These are phyloP conservation scores for Xylariaceae sp. DNA, from an alignment of 2,329 filamentous ascomycete species.

Conservation along the genomic window DNA sequence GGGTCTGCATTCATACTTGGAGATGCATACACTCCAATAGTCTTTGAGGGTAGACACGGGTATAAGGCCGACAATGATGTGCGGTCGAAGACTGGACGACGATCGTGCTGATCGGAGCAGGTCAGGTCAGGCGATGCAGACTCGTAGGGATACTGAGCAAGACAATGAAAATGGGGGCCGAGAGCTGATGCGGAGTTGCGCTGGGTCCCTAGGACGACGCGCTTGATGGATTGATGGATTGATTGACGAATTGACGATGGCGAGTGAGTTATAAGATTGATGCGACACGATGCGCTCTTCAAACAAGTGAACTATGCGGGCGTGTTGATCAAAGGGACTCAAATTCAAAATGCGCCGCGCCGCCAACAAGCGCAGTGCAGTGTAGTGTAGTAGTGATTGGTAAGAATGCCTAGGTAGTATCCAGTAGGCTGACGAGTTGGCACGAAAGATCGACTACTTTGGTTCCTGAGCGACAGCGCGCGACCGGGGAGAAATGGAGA, in stretches of 20 bases:
- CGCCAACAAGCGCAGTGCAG: constrained; percentile 21
- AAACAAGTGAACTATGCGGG: constrained; percentile 1
- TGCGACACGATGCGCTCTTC: constrained; percentile 24
- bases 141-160: constrained; percentile 17
- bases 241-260: neutral
- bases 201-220: neutral
- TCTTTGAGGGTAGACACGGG: constrained; percentile 30
- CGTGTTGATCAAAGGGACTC: constrained; percentile 15
- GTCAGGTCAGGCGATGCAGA: constrained; percentile 29
- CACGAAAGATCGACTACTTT: constrained; percentile 30
- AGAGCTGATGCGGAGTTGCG: constrained; percentile 21
- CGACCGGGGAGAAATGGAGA: constrained; percentile 41
- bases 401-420: neutral
- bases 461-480: constrained; percentile 39
- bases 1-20: constrained; percentile 39
- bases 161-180: neutral
- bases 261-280: neutral
- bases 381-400: constrained; percentile 13
- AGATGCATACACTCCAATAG: constrained; percentile 36
- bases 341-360: constrained; percentile 23
- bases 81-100: constrained; percentile 25
- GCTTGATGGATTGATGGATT: constrained; percentile 22
- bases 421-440: constrained; percentile 24
- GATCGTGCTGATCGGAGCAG: constrained; percentile 42
- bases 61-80: constrained; percentile 27